Evolutionary conservation across 164 flowering plant genomes (phyloP).

Genomic region (Euptelea pleiosperma): DNA sequence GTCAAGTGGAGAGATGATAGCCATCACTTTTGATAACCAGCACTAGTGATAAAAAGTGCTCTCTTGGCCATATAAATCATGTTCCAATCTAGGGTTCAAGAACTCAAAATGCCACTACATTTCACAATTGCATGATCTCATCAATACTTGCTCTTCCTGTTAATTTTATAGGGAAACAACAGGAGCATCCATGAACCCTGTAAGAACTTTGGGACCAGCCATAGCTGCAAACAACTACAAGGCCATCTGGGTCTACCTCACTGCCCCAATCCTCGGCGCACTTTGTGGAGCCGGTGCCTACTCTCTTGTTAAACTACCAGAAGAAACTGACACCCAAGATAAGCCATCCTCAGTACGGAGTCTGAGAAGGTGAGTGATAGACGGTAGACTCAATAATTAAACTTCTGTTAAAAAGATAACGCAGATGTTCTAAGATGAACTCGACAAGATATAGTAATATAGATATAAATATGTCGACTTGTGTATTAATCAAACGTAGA

Average conservation of each 20-base stretch:
- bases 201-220: conserved; percentile 84
- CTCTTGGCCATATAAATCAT: neutral
- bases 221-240: conserved; percentile 70
- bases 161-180: conserved; percentile 39
- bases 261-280: conserved; percentile 76
- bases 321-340: conserved; percentile 26
- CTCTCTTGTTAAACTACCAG: conserved; percentile 60
- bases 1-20: no score
- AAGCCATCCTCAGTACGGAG: conserved; percentile 30
- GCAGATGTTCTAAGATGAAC: no score
- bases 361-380: conserved; percentile 51
- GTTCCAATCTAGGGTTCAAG: no score
- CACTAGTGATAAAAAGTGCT: no score
- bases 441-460: no score
- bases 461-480: no score
- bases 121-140: no score
- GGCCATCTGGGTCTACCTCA: conserved; percentile 77
- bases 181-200: conserved; percentile 92
- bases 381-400: no score
- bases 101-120: no score
- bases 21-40: no score
- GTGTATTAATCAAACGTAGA: no score
- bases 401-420: no score
- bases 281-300: conserved; percentile 70
- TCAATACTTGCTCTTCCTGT: neutral